A percentile compares a stretch with the other conserved stretches of the same genome.
Conservation (phyloP, 1,284 basidiomycete genomes). For the Pseudozyma sp. region DNA sequence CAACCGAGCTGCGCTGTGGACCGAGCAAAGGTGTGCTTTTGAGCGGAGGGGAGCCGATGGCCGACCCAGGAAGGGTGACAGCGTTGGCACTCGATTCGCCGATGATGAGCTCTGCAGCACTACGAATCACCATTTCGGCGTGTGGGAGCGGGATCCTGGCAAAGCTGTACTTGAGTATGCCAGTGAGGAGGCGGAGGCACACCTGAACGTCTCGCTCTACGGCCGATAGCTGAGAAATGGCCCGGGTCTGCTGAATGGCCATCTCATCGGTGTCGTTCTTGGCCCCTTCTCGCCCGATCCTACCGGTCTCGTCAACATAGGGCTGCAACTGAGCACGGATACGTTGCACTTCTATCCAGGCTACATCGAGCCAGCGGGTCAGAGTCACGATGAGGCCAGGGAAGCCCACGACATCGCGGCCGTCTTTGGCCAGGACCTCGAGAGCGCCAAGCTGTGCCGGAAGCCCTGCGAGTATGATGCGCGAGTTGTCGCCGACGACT, state of each 20-base stretch:
- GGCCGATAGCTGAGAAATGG: constrained; percentile 30
- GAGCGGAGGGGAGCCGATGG: constrained; percentile 33
- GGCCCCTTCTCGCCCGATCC: constrained; percentile 13
- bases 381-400: constrained; percentile 54
- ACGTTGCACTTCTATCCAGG: constrained; percentile 59
- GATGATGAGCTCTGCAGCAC: constrained; percentile 49
- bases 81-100: constrained; percentile 34
- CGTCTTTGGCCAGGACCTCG: constrained; percentile 62
- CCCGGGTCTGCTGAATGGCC: constrained; percentile 15
- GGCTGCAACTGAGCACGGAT: constrained; percentile 41
- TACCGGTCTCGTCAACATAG: constrained; percentile 19
- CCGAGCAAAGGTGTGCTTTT: constrained; percentile 30
- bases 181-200: constrained; percentile 55
- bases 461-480: constrained; percentile 39
- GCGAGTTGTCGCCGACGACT: constrained; percentile 32
- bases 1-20: constrained; percentile 18
- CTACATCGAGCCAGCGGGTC: constrained; percentile 49
- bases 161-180: constrained; percentile 65
- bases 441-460: constrained; percentile 57
- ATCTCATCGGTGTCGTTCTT: constrained; percentile 14
- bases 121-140: constrained; percentile 51
- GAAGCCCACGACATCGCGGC: constrained; percentile 62
- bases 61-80: constrained; percentile 22
- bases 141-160: constrained; percentile 53
- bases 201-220: constrained; percentile 56